Percentiles rank a stretch among this genome's conserved stretches.
Conservation (phyloP, 192 early-diverging fungal genomes). For the Coemansia erecta region DNA sequence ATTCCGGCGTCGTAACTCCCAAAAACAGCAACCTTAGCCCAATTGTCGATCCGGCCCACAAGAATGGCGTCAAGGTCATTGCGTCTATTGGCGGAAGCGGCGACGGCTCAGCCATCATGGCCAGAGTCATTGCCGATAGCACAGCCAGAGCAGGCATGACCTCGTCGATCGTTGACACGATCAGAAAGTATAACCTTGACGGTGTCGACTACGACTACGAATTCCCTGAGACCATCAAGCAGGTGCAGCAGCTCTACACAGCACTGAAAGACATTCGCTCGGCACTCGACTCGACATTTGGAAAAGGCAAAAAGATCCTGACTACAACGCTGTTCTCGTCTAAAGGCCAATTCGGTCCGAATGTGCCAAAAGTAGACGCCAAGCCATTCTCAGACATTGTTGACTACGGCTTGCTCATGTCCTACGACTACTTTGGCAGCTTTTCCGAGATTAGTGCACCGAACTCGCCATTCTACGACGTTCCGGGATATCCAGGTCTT, state of each 20-base stretch:
- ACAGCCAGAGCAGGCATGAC: constrained; percentile 34
- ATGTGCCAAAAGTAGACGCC: constrained; percentile 53
- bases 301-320: constrained; percentile 53
- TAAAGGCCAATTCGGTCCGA: constrained; percentile 55
- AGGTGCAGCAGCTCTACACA: constrained; percentile 58
- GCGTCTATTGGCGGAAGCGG: constrained; percentile 70
- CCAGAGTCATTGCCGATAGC: constrained; percentile 46
- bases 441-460: constrained; percentile 54
- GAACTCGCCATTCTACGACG: constrained; percentile 55
- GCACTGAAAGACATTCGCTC: constrained; percentile 58
- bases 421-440: constrained; percentile 65
- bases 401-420: constrained; percentile 70
- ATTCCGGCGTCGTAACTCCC: constrained; percentile 16
- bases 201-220: constrained; percentile 69
- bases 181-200: constrained; percentile 54
- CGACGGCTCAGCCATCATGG: constrained; percentile 60
- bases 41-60: constrained; percentile 34
- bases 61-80: constrained; percentile 55
- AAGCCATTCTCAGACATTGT: constrained; percentile 61
- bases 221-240: constrained; percentile 56
- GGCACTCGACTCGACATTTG: constrained; percentile 54
- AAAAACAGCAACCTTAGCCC: constrained; percentile 12
- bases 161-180: constrained; percentile 33
- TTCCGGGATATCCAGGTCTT: constrained; percentile 32
- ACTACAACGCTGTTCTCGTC: constrained; percentile 61